Percentiles rank a stretch among this genome's conserved stretches.
Conservation (phyloP, 179 eudicot genomes). For the Silene coronaria region DNA sequence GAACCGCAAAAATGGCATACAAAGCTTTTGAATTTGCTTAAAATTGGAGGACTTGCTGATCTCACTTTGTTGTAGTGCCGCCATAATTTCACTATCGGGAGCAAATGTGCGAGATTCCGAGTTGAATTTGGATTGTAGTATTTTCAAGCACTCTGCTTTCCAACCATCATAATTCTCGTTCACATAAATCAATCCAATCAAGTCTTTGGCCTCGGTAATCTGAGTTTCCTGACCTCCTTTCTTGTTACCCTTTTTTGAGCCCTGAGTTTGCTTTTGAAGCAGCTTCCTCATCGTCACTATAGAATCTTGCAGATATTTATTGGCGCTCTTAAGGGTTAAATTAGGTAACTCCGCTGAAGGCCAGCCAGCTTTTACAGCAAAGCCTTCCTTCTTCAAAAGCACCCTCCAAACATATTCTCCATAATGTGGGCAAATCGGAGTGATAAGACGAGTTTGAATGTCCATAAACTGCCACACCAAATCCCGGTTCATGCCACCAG, state of each 20-base stretch:
- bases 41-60: slow-evolving; percentile 50
- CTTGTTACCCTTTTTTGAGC: slow-evolving; percentile 55
- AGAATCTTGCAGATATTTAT: slow-evolving; percentile 65
- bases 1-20: slow-evolving; percentile 84
- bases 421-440: slow-evolving; percentile 86
- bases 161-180: slow-evolving; percentile 79
- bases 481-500: slow-evolving; percentile 64
- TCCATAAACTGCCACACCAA: slow-evolving; percentile 69
- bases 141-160: slow-evolving; percentile 70
- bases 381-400: slow-evolving; percentile 69
- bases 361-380: slow-evolving; percentile 68
- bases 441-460: slow-evolving; percentile 65
- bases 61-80: slow-evolving; percentile 53
- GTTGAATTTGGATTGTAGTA: slow-evolving; percentile 53
- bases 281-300: slow-evolving; percentile 70
- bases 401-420: slow-evolving; percentile 72
- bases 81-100: slow-evolving; percentile 57
- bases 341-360: slow-evolving; percentile 61
- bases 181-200: slow-evolving; percentile 55
- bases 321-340: slow-evolving; percentile 60
- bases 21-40: slow-evolving; percentile 63
- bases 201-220: slow-evolving; percentile 25
- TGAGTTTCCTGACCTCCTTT: slow-evolving; percentile 29
- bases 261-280: slow-evolving; percentile 60
- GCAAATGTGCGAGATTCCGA: slow-evolving; percentile 37